Evolutionary conservation across 805 yeast genomes (phyloP).

Genomic region (Yarrowia divulgata): DNA sequence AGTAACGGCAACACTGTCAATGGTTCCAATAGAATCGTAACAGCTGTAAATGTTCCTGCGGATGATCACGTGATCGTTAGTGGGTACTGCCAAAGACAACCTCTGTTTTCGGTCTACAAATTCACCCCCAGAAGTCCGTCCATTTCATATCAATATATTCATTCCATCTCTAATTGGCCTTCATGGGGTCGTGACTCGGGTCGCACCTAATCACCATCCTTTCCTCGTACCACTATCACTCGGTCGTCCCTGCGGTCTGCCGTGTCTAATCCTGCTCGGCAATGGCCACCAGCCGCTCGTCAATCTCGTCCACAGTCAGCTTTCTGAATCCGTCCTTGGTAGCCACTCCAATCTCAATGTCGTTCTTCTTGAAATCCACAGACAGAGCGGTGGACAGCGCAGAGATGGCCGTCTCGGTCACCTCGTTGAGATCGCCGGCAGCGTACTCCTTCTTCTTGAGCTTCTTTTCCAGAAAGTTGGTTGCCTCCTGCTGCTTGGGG

Average conservation of each 20-base stretch:
- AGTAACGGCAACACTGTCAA: too few relatives aligned
- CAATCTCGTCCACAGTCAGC: constrained; percentile 85
- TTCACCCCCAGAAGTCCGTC: not conserved
- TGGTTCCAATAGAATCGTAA: too few relatives aligned
- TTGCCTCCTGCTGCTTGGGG: constrained; percentile 96
- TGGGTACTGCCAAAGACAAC: too few relatives aligned
- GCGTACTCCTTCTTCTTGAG: constrained; percentile 75
- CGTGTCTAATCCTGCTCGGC: constrained; percentile 85
- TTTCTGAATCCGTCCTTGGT: constrained; percentile 72
- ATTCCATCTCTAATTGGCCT: constrained; percentile 15
- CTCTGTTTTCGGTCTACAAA: too few relatives aligned
- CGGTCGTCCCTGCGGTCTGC: not conserved
- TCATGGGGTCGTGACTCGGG: too few relatives aligned
- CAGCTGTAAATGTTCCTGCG: too few relatives aligned
- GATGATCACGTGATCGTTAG: too few relatives aligned
- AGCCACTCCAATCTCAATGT: constrained; percentile 92
- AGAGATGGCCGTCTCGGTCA: constrained; percentile 87
- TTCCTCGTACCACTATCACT: too few relatives aligned
- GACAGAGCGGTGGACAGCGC: constrained; percentile 86
- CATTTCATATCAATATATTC: constrained; percentile 1
- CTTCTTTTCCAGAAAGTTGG: constrained; percentile 86
- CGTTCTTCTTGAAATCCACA: constrained; percentile 92
- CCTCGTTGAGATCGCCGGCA: constrained; percentile 84
- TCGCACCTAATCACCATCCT: too few relatives aligned
- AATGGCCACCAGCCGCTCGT: constrained; percentile 89